A percentile compares a stretch with the other conserved stretches of the same genome.
Conservation (phyloP, 2,329 filamentous ascomycete species). For the Didymella sp. region DNA sequence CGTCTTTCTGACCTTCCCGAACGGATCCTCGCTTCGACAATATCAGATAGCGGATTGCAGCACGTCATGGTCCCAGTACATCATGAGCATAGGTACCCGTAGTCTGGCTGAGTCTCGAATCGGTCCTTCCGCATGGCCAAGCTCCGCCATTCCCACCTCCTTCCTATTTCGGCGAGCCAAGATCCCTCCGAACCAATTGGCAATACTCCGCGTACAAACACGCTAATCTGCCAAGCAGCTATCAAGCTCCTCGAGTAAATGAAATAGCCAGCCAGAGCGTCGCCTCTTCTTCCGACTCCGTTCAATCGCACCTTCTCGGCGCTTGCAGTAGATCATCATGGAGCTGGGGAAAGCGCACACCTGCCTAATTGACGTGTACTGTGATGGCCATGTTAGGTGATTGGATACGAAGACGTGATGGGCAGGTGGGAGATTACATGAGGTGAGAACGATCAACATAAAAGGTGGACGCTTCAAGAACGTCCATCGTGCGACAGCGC, state of each 20-base stretch:
- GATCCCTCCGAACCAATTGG: constrained; percentile 28
- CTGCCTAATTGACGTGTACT: constrained; percentile 33
- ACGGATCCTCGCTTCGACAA: constrained; percentile 23
- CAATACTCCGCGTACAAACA: constrained; percentile 5
- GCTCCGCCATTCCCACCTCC: constrained; percentile 25
- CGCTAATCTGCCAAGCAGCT: constrained; percentile 15
- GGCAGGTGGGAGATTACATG: constrained; percentile 28
- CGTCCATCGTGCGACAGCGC: constrained; percentile 1
- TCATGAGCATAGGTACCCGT: constrained; percentile 20
- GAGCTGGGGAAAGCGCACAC: constrained; percentile 23
- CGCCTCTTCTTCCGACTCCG: constrained; percentile 17
- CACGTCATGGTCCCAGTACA: constrained; percentile 22
- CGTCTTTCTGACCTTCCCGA: constrained; percentile 30
- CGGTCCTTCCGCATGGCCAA: constrained; percentile 26
- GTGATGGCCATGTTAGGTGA: constrained; percentile 11
- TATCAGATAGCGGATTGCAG: constrained; percentile 17
- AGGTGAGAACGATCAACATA: constrained; percentile 19
- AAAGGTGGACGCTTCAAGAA: constrained; percentile 12
- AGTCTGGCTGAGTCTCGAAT: constrained; percentile 19
- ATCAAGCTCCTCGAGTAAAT: constrained; percentile 40
- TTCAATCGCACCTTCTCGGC: constrained; percentile 33
- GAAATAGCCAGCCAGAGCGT: constrained; percentile 35
- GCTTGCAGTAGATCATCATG: constrained; percentile 23
- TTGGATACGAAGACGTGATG: constrained; percentile 24
- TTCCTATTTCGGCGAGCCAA: constrained; percentile 22